These are phyloP conservation scores for Hemileccinum impolitum DNA, from an alignment of 768 basidiomycete species.

Conservation along the genomic window DNA sequence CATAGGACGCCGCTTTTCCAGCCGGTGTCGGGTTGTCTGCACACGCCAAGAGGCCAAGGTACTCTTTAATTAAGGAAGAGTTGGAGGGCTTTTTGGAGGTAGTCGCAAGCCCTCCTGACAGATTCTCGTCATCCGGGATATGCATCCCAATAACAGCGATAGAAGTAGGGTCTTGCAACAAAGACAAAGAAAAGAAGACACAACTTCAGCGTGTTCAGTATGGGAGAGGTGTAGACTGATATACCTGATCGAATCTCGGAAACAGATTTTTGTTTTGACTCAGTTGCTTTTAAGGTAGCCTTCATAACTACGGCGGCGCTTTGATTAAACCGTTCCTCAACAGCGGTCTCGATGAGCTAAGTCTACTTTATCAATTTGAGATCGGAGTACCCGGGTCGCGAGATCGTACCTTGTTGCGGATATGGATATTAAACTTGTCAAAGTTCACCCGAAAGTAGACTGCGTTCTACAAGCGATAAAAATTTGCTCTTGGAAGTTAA, in stretches of 20 bases:
- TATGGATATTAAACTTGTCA: constrained; percentile 80
- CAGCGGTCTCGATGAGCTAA: constrained; percentile 77
- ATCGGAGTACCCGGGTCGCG: neutral
- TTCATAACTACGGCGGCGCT: constrained; percentile 68
- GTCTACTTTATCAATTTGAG: constrained; percentile 11
- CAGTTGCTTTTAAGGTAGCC: constrained; percentile 68
- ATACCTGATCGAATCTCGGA: constrained; percentile 65
- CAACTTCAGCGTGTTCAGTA: neutral
- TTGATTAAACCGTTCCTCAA: constrained; percentile 75
- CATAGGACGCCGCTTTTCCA: constrained; percentile 66
- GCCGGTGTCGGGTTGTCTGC: constrained; percentile 79
- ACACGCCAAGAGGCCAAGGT: constrained; percentile 72
- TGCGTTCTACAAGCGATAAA: constrained; percentile 45
- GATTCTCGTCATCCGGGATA: constrained; percentile 56
- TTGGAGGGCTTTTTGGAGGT: constrained; percentile 52
- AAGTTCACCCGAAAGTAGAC: constrained; percentile 87
- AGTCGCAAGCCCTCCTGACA: constrained; percentile 62
- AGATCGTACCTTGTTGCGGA: constrained; percentile 74
- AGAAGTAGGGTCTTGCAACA: constrained; percentile 56
- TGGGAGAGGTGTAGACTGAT: neutral
- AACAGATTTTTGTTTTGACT: constrained; percentile 56
- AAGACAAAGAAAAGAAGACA: neutral
- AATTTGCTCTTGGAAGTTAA: neutral
- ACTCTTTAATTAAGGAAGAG: constrained; percentile 68
- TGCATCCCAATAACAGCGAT: constrained; percentile 61